Evolutionary conservation across 352 stramenopile genomes (phyloP).

Genomic region (Phytophthora lateralis): DNA sequence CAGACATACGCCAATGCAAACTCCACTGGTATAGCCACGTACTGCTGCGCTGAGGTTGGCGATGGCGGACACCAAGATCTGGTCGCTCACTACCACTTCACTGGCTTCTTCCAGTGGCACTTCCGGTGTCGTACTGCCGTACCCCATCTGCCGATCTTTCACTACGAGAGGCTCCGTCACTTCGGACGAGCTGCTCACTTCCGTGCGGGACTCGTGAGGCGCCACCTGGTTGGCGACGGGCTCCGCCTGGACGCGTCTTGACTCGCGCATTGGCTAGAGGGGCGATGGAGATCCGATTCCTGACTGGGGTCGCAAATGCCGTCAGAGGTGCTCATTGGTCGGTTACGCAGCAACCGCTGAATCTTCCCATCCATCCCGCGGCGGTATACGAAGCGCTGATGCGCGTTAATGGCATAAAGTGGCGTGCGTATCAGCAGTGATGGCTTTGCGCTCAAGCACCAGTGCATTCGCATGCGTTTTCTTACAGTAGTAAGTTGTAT

Average conservation of each 20-base stretch:
- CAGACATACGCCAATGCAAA: neutral
- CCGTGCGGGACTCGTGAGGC: slow-evolving; percentile 21
- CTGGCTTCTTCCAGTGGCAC: slow-evolving; percentile 3
- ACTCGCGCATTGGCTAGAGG: slow-evolving; percentile 12
- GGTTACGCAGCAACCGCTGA: slow-evolving; percentile 17
- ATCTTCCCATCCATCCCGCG: slow-evolving; percentile 8
- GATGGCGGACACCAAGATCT: slow-evolving; percentile 71
- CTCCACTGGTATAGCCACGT: slow-evolving; percentile 17
- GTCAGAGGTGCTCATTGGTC: slow-evolving; percentile 15
- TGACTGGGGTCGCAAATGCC: slow-evolving; percentile 13
- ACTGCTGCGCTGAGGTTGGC: slow-evolving; percentile 84
- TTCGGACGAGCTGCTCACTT: slow-evolving; percentile 28
- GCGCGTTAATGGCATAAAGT: neutral
- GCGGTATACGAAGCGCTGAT: neutral
- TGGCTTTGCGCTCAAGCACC: neutral
- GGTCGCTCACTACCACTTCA: slow-evolving; percentile 39
- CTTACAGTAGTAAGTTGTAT: neutral
- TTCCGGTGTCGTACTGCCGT: slow-evolving; percentile 30
- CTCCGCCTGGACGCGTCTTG: slow-evolving; percentile 14
- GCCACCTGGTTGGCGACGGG: slow-evolving; percentile 16
- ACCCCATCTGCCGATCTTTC: slow-evolving; percentile 26
- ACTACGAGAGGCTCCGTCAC: slow-evolving; percentile 24
- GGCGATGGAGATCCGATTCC: slow-evolving; percentile 9
- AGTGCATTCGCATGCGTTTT: neutral
- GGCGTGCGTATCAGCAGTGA: neutral